phyloP scores from a whole-genome alignment of 163 green algal species.

The Chloromonas sp. region DNA sequence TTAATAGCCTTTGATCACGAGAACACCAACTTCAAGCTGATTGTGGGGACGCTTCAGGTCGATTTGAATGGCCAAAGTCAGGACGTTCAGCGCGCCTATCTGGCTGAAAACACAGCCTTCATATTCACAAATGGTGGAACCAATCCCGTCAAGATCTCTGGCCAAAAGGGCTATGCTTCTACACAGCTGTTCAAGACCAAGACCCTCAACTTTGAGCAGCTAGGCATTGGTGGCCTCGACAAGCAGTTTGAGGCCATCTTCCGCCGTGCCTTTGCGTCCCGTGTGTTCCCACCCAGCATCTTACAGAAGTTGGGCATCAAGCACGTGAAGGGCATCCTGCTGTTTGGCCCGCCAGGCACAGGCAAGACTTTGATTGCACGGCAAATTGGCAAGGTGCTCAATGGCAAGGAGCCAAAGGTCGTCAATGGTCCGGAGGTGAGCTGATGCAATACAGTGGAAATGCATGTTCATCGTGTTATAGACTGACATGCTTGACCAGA shows the following conservation, averaged over 20 bases:
- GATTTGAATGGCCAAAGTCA: conserved; percentile 32
- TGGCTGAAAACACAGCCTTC: conserved; percentile 55
- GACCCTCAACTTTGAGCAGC: conserved; percentile 93
- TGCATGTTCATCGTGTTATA: no score
- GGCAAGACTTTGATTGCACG: conserved; percentile 98
- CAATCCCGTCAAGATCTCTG: conserved; percentile 61
- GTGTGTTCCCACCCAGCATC: conserved; percentile 86
- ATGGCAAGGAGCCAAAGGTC: conserved; percentile 96
- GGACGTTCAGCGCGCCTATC: conserved; percentile 9
- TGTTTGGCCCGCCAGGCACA: conserved; percentile 67
- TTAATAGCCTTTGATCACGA: conserved; percentile 82
- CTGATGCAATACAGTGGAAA: not conserved
- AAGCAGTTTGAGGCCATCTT: conserved; percentile 95
- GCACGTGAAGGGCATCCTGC: conserved; percentile 94
- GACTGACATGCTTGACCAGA: no score
- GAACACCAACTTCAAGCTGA: conserved; percentile 75
- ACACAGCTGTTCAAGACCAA: conserved; percentile 90
- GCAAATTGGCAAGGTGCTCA: conserved; percentile 99
- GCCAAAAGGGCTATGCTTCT: conserved; percentile 59
- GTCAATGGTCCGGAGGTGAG: conserved; percentile 93
- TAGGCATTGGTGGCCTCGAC: conserved; percentile 96
- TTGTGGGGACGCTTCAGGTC: conserved; percentile 56
- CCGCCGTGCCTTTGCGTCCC: conserved; percentile 90
- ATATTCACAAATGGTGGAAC: conserved; percentile 61
- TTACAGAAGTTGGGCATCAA: conserved; percentile 90